These are phyloP conservation scores for Ramaria sp. DNA, from an alignment of 768 basidiomycete species.

Conservation along the genomic window DNA sequence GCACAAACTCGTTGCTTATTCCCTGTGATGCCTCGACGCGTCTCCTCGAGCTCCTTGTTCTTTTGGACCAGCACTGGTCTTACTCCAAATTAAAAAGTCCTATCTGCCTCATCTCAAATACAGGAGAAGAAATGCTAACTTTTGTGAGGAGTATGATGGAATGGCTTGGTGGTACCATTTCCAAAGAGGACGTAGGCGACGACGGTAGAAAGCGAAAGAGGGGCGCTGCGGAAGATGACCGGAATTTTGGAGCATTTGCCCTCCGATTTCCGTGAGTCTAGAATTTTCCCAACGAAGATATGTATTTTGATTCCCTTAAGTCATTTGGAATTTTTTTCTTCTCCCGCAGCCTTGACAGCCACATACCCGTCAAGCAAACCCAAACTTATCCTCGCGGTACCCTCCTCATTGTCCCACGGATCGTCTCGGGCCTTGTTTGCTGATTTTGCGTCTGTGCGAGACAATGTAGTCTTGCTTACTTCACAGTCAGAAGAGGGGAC, in stretches of 20 bases:
- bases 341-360: constrained; percentile 67
- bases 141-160: constrained; percentile 97
- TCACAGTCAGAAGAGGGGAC: constrained; percentile 70
- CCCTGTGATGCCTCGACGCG: constrained; percentile 92
- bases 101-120: constrained; percentile 87
- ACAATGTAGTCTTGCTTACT: constrained; percentile 84
- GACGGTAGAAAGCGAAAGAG: constrained; percentile 48
- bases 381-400: constrained; percentile 89
- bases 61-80: constrained; percentile 96
- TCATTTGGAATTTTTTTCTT: constrained; percentile 85
- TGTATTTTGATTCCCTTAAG: constrained; percentile 27
- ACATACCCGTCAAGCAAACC: constrained; percentile 81
- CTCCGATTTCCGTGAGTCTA: constrained; percentile 72
- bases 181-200: constrained; percentile 84
- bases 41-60: constrained; percentile 88
- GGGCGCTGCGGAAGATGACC: constrained; percentile 59
- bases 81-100: constrained; percentile 77
- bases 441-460: constrained; percentile 71
- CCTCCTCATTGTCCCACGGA: constrained; percentile 86
- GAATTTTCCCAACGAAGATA: neutral
- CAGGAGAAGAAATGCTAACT: constrained; percentile 86
- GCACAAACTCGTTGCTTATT: constrained; percentile 74
- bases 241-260: constrained; percentile 74
- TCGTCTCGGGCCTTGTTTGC: constrained; percentile 80
- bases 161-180: constrained; percentile 94